These are phyloP conservation scores for Candida ipomoeae DNA, from an alignment of 805 yeast species.

Conservation along the genomic window DNA sequence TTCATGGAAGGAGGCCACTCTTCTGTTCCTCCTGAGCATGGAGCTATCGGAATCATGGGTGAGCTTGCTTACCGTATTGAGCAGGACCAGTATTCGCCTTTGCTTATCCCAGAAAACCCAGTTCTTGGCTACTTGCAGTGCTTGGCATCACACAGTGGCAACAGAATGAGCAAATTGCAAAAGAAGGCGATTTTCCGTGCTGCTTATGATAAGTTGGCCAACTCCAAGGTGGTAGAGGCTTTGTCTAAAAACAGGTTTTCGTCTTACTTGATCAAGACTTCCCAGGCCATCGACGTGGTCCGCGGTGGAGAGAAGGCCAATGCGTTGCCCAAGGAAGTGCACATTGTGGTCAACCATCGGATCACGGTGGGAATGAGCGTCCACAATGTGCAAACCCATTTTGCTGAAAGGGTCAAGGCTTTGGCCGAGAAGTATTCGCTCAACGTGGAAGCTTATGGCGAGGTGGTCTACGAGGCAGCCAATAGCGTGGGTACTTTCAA, in stretches of 20 bases:
- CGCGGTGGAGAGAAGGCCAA: conserved; percentile 38
- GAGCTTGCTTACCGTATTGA: conserved; percentile 57
- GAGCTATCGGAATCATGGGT: conserved; percentile 70
- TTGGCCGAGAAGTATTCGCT: conserved; percentile 14
- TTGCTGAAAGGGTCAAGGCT: conserved; percentile 28
- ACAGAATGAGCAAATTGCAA: conserved; percentile 19
- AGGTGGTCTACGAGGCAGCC: conserved; percentile 1
- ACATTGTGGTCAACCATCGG: conserved; percentile 32
- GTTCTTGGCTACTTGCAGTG: conserved; percentile 55
- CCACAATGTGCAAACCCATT: conserved; percentile 20
- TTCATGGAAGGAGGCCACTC: conserved; percentile 76
- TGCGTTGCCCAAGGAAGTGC: conserved; percentile 35
- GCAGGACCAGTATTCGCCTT: conserved; percentile 46
- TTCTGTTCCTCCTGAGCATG: conserved; percentile 76
- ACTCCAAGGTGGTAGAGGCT: conserved; percentile 21
- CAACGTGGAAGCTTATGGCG: conserved; percentile 13
- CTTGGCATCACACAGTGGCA: conserved; percentile 47
- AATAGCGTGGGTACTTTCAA: conserved; percentile 6
- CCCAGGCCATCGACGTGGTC: conserved; percentile 33
- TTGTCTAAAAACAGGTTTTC: conserved; percentile 18
- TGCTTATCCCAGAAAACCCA: conserved; percentile 55
- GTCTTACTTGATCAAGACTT: conserved; percentile 28
- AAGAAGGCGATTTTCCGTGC: conserved; percentile 34
- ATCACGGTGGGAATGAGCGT: conserved; percentile 29
- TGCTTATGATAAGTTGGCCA: conserved; percentile 33